Evolutionary conservation across 2,329 filamentous ascomycete genomes (phyloP).

Genomic region (Monilinia aucupariae): DNA sequence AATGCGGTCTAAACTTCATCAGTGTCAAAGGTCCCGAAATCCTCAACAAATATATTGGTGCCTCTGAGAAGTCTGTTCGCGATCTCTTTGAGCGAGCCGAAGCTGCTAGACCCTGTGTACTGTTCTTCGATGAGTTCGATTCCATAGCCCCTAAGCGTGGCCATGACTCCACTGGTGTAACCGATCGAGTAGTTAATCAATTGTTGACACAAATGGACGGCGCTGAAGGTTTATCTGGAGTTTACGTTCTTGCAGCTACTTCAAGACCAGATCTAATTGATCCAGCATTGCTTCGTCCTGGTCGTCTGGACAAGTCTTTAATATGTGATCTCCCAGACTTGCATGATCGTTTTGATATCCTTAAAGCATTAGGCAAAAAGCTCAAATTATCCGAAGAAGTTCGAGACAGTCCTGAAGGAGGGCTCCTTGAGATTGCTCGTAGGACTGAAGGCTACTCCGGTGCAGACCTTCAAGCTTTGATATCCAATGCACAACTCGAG

Average conservation of each 20-base stretch:
- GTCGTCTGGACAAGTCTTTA: conserved; percentile 86
- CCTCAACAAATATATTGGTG: conserved; percentile 97
- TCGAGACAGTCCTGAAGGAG: conserved; percentile 22
- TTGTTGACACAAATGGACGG: conserved; percentile 98
- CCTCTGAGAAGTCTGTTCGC: conserved; percentile 90
- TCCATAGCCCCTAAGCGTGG: conserved; percentile 95
- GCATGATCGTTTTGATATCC: conserved; percentile 82
- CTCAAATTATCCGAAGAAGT: conserved; percentile 67
- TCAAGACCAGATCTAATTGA: conserved; percentile 92
- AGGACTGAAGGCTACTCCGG: conserved; percentile 87
- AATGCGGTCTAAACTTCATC: conserved; percentile 98
- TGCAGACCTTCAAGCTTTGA: conserved; percentile 87
- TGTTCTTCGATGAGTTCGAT: conserved; percentile 99
- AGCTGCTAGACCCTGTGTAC: conserved; percentile 84
- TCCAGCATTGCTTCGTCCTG: conserved; percentile 83
- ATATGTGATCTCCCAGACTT: conserved; percentile 81
- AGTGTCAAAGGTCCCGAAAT: conserved; percentile 98
- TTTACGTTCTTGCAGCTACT: conserved; percentile 94
- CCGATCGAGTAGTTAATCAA: conserved; percentile 96
- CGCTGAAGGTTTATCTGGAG: conserved; percentile 87
- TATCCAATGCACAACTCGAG: conserved; percentile 95
- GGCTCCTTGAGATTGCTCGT: conserved; percentile 59
- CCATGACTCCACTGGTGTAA: conserved; percentile 97
- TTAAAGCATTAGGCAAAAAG: conserved; percentile 76
- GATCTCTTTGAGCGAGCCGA: conserved; percentile 91